Conservation (phyloP, 768 basidiomycete genomes). For the Auriscalpium vulgare region DNA sequence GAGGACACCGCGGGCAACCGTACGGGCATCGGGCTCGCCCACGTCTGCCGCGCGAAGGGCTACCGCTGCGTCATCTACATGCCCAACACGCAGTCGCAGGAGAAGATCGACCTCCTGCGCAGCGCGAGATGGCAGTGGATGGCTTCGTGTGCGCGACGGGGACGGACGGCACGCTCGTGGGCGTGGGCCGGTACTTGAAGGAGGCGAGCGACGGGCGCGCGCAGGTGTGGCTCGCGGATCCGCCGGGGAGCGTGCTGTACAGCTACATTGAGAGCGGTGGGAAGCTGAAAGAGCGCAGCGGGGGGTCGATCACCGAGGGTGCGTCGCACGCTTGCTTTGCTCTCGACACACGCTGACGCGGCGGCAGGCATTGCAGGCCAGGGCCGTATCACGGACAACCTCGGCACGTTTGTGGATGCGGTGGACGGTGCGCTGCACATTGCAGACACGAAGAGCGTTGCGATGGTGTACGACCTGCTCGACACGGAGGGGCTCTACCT, state of each 20-base stretch:
- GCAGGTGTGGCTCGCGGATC: constrained; percentile 93
- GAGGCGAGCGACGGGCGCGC: constrained; percentile 73
- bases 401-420: constrained; percentile 71
- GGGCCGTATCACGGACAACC: constrained; percentile 89
- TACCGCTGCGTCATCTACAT: constrained; percentile 99
- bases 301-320: constrained; percentile 94
- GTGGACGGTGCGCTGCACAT: constrained; percentile 81
- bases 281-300: constrained; percentile 63
- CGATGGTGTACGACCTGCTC: constrained; percentile 88
- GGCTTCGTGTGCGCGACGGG: constrained; percentile 95
- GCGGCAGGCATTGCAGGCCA: constrained; percentile 87
- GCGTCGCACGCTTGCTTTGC: constrained; percentile 1
- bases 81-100: constrained; percentile 93
- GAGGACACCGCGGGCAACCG: constrained; percentile 98
- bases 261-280: constrained; percentile 78
- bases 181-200: constrained; percentile 75
- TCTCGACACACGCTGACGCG: neutral
- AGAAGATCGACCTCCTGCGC: constrained; percentile 97
- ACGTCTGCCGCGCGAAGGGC: constrained; percentile 86
- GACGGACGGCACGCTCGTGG: constrained; percentile 93
- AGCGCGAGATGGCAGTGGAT: constrained; percentile 70
- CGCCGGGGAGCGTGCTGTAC: constrained; percentile 89
- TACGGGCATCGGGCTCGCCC: constrained; percentile 94
- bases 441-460: constrained; percentile 82
- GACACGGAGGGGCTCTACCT: constrained; percentile 92